Evolutionary conservation across 495 filamentous ascomycete species (phyloP).

Genomic region (Evernia prunastri): DNA sequence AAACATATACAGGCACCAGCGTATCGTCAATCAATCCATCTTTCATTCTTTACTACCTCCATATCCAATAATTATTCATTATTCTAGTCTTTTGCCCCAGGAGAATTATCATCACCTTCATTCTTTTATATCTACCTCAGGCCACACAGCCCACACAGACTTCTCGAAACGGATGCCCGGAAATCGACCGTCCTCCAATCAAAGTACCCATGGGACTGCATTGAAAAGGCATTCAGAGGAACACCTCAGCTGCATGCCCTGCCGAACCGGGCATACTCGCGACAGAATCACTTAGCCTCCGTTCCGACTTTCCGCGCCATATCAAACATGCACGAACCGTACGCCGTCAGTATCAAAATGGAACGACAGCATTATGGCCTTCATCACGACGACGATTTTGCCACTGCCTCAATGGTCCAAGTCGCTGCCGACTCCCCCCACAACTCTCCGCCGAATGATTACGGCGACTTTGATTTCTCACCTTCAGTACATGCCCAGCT

Average conservation of each 20-base stretch:
- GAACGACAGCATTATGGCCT: slow-evolving; percentile 30
- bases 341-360: slow-evolving; percentile 32
- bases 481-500: slow-evolving; percentile 33
- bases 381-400: slow-evolving; percentile 31
- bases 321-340: slow-evolving; percentile 32
- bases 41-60: not conserved
- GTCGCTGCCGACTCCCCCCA: slow-evolving; percentile 26
- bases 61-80: not conserved
- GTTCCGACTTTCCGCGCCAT: slow-evolving; percentile 15
- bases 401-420: slow-evolving; percentile 22
- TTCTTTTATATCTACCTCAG: not conserved
- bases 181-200: not conserved
- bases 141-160: slow-evolving; percentile 4
- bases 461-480: slow-evolving; percentile 37
- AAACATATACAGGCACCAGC: not conserved
- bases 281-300: slow-evolving; percentile 10
- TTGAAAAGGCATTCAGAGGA: not conserved
- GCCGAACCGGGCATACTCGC: slow-evolving; percentile 13
- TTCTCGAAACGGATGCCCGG: slow-evolving; percentile 8
- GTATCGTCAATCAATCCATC: not conserved
- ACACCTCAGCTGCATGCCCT: slow-evolving; percentile 17
- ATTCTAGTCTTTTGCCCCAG: not conserved
- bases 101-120: not conserved
- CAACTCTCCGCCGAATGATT: slow-evolving; percentile 40
- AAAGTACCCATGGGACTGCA: not conserved